Base-by-base conservation (phyloP, 2,329 filamentous ascomycete species). In the Sporothrix curviconia region DNA sequence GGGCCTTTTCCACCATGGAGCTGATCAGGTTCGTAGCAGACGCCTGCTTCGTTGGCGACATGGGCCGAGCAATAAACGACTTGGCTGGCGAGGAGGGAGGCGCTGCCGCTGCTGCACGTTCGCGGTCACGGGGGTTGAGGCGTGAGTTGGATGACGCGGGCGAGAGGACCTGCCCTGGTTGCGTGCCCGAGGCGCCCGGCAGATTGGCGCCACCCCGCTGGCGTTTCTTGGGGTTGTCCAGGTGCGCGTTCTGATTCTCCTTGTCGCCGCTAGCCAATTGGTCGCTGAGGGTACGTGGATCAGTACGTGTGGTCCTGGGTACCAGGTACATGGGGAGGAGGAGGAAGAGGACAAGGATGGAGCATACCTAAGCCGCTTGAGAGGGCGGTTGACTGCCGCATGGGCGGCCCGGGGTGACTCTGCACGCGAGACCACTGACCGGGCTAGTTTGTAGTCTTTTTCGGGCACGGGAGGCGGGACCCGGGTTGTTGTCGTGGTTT, bases 141-240 rank as follows among this genome's bases (percentile, higher is more conserved):
- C 89, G 84, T 6, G 88, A 87, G 67, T 95, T 95, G 59, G 87
- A 86, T 0, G 89, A 92, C 54, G 89, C 87, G 2, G 90, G 90
- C 1, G 91, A 95, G 3, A 95, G 77, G 37, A 95, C 80, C 69
- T 87, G 78, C 51, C 78, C 73, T 60, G 81, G 70, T 28, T 59
- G 53, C 7, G 55, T 32, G 25, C 36, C 44, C 4, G 55, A 14
- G 1, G 56, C 32, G 66, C 61, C 67, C 63, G 72, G 65, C 25
- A 73, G 76, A 59, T 73, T 74, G 19, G 72, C 77, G 42, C 72
- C n/a, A n/a, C n/a, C 77, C 44, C 77, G 79, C 15, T 74, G 65
- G 72, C 64, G 78, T 73, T 91, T 92, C 77, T 92, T 92, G 3
- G 86, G 83, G 62, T 85, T 85, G 22, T 86, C 81, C 60, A 75